Percentiles rank a stretch among this genome's conserved stretches.
These are phyloP conservation scores for Trifolium subterraneum DNA, from an alignment of 306 rosid species.

Conservation along the genomic window DNA sequence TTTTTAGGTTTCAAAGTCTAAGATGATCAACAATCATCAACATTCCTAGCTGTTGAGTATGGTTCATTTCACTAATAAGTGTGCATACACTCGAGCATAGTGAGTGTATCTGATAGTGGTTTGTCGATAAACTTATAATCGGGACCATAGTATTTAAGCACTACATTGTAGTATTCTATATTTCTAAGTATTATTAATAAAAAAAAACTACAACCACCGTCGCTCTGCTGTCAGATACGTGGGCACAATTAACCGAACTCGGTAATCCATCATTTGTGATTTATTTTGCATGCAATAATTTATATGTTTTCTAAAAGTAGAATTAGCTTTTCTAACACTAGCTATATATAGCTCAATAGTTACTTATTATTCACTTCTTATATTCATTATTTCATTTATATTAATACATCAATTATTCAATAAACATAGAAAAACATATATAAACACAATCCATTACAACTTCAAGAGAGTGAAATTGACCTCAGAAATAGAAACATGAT, in stretches of 20 bases:
- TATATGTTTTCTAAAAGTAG: neutral
- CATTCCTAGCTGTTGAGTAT: neutral
- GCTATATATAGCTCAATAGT: constrained; percentile 17
- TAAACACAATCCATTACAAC: neutral
- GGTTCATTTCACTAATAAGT: no score
- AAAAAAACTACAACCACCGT: no score
- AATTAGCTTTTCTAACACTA: neutral
- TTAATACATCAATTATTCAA: no score
- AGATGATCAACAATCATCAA: neutral
- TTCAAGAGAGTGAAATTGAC: neutral
- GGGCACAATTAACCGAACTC: neutral
- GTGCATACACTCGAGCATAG: neutral
- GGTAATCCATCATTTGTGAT: neutral
- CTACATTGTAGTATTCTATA: neutral
- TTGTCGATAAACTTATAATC: no score
- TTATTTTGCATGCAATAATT: no score
- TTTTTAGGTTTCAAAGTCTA: neutral
- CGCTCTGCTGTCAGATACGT: no score
- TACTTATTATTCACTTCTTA: no score
- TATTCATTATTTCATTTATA: no score
- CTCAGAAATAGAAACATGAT: constrained; percentile 57
- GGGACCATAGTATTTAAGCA: neutral
- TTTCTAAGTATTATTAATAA: no score
- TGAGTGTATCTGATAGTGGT: neutral
- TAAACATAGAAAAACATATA: neutral